phyloP scores from a whole-genome alignment of 805 yeast genomes.

The Saturnispora mendoncae region DNA sequence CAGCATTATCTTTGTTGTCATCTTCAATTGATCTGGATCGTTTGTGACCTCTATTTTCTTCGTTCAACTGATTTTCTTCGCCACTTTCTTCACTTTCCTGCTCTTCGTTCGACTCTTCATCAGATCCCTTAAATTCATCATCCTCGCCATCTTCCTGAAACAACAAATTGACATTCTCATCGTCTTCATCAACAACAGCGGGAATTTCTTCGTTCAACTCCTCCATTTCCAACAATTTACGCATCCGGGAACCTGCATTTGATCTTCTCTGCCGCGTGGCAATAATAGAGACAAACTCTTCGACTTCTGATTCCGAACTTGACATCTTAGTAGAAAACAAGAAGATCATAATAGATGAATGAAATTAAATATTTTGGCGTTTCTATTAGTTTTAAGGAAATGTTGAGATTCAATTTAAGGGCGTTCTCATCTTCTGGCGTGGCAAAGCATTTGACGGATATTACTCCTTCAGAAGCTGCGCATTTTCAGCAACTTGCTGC shows the following conservation, averaged over 20 bases:
- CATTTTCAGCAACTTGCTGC: conserved; percentile 84
- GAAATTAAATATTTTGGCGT: background rate
- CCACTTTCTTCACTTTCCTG: conserved; percentile 28
- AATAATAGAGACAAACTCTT: conserved; percentile 45
- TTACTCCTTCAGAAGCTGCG: conserved; percentile 54
- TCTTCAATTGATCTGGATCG: conserved; percentile 16
- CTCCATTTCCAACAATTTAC: conserved; percentile 63
- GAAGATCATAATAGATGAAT: too few relatives aligned
- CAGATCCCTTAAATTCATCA: conserved; percentile 17
- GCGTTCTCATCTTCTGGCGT: background rate
- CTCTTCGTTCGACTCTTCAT: too few relatives aligned
- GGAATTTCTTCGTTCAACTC: conserved; percentile 29
- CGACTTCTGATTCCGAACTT: conserved; percentile 25
- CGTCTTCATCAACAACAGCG: conserved; percentile 52
- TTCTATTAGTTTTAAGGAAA: background rate
- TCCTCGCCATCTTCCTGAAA: conserved; percentile 59
- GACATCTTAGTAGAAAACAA: too few relatives aligned
- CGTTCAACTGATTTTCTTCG: conserved; percentile 25
- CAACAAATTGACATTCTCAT: conserved; percentile 62
- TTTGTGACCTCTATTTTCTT: conserved; percentile 18
- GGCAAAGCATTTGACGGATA: conserved; percentile 24
- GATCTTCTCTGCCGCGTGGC: conserved; percentile 69
- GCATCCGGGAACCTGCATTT: conserved; percentile 85
- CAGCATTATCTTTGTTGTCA: conserved; percentile 24
- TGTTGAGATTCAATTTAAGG: background rate